Evolutionary conservation across 148 eudicot species (phyloP).

Genomic region (Salicornia ramosissima): DNA sequence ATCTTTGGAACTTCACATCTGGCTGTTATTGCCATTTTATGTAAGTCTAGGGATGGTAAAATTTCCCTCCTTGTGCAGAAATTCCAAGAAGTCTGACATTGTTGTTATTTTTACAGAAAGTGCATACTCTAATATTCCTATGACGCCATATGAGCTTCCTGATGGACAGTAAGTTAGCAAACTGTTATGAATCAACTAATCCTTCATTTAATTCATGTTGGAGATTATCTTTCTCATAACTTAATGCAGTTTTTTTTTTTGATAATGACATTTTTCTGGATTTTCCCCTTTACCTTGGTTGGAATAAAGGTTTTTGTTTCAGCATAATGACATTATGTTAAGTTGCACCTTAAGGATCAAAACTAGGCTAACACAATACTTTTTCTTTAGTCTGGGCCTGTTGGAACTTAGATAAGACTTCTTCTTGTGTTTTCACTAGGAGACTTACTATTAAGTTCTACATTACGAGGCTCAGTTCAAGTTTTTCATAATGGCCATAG

Average conservation of each 20-base stretch:
- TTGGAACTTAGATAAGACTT: too few relatives aligned
- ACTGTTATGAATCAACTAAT: constrained; percentile 1
- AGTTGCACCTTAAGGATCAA: too few relatives aligned
- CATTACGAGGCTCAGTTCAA: too few relatives aligned
- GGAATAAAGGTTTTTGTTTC: too few relatives aligned
- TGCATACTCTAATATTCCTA: constrained; percentile 92
- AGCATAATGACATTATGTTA: too few relatives aligned
- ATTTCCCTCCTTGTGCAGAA: background rate
- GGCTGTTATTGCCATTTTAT: background rate
- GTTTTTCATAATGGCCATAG: too few relatives aligned
- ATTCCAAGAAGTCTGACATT: background rate
- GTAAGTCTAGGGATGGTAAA: background rate
- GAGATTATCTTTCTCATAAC: background rate
- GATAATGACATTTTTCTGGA: too few relatives aligned
- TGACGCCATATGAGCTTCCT: constrained; percentile 96
- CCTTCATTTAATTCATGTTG: constrained; percentile 2
- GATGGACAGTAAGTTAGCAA: constrained; percentile 89
- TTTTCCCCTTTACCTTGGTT: too few relatives aligned
- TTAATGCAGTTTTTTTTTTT: background rate
- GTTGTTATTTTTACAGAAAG: constrained; percentile 43
- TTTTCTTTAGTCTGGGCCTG: too few relatives aligned
- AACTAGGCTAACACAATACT: too few relatives aligned
- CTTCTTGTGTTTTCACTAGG: too few relatives aligned
- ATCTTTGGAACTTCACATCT: background rate
- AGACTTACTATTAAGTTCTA: too few relatives aligned